These are phyloP conservation scores for Paraconiothyrium sp. DNA, from an alignment of 2,329 filamentous ascomycete genomes.

Conservation along the genomic window DNA sequence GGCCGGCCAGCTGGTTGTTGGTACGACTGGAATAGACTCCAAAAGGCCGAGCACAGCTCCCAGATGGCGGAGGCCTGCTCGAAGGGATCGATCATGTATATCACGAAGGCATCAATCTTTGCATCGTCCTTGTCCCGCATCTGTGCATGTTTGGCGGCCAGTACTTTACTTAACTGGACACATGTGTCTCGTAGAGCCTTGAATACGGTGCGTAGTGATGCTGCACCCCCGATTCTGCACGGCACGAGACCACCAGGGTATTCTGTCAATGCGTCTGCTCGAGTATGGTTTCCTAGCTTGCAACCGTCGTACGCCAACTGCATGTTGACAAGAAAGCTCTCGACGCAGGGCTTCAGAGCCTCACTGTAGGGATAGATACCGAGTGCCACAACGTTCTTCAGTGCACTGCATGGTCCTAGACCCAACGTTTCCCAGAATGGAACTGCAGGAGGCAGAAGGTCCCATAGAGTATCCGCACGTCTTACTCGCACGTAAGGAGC, in stretches of 20 bases:
- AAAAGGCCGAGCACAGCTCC: constrained; percentile 79
- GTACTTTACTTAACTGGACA: constrained; percentile 53
- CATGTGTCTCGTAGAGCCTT: constrained; percentile 47
- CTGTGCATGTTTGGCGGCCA: constrained; percentile 45
- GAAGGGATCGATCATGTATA: constrained; percentile 79
- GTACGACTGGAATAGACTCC: constrained; percentile 74
- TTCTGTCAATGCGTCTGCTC: constrained; percentile 51
- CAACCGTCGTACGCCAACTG: constrained; percentile 77
- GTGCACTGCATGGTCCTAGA: constrained; percentile 73
- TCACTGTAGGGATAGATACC: constrained; percentile 75
- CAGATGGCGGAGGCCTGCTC: constrained; percentile 66
- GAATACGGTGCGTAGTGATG: constrained; percentile 36
- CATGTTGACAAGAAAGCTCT: constrained; percentile 73
- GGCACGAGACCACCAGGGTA: constrained; percentile 47
- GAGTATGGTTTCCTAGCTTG: constrained; percentile 73
- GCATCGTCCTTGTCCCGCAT: constrained; percentile 51
- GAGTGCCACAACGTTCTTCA: constrained; percentile 75
- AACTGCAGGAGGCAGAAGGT: constrained; percentile 77
- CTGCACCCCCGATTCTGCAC: constrained; percentile 28
- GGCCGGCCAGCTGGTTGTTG: constrained; percentile 56
- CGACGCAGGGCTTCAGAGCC: constrained; percentile 68
- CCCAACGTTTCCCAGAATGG: constrained; percentile 85
- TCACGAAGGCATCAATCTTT: constrained; percentile 69
- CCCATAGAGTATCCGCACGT: constrained; percentile 73
- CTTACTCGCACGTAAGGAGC: constrained; percentile 77